These are phyloP conservation scores for Choiromyces venosus DNA, from an alignment of 495 filamentous ascomycete genomes.

Conservation along the genomic window DNA sequence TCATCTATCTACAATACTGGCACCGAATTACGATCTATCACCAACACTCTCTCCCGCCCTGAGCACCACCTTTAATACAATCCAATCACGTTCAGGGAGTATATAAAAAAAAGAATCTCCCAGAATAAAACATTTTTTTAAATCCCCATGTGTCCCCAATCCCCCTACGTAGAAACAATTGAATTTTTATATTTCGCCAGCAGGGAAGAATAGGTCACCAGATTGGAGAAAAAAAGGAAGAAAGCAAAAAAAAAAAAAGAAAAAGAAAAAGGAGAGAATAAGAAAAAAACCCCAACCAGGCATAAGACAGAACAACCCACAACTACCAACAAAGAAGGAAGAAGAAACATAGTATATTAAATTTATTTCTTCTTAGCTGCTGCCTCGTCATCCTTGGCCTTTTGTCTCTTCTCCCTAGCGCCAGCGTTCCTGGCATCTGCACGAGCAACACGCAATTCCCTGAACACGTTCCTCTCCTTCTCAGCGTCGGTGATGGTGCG, in stretches of 20 bases:
- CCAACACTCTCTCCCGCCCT: neutral
- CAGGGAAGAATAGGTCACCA: neutral
- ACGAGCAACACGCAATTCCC: constrained; percentile 75
- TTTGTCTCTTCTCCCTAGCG: constrained; percentile 84
- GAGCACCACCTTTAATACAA: neutral
- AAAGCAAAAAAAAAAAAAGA: neutral
- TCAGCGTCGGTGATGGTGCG: constrained; percentile 67
- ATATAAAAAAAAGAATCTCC: neutral
- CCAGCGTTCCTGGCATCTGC: constrained; percentile 75
- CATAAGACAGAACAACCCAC: neutral
- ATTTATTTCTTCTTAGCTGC: constrained; percentile 88
- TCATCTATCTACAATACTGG: neutral
- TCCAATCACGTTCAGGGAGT: neutral
- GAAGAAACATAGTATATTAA: constrained; percentile 30
- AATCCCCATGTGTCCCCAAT: neutral
- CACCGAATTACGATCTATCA: neutral
- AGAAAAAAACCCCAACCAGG: neutral
- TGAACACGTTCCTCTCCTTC: constrained; percentile 66
- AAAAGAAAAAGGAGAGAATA: neutral
- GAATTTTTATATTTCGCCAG: neutral
- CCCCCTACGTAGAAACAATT: neutral
- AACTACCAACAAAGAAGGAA: neutral
- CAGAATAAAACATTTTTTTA: neutral
- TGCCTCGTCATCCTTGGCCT: constrained; percentile 84
- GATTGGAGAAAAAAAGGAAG: too few relatives aligned